Conservation (phyloP, 148 eudicot genomes). For the Bassia scoparia region DNA sequence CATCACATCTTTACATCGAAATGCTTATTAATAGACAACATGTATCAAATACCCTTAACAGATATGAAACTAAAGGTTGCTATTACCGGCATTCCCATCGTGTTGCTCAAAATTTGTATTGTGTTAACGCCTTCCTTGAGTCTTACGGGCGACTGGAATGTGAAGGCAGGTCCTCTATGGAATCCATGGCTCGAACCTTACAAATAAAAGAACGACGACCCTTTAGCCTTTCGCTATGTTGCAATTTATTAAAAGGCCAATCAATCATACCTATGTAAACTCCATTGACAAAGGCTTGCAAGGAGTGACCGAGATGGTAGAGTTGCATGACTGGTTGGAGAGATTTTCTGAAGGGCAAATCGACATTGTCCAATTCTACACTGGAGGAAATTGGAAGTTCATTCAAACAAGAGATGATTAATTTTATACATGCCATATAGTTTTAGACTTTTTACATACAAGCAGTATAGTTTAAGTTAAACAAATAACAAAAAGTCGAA, state of each 20-base stretch:
- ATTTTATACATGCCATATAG: neutral
- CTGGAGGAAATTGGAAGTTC: slow-evolving; percentile 32
- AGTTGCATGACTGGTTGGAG: slow-evolving; percentile 57
- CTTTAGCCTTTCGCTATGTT: neutral
- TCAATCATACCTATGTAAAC: slow-evolving; percentile 48
- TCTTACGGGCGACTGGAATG: slow-evolving; percentile 19
- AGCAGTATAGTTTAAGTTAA: neutral
- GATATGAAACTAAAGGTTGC: neutral
- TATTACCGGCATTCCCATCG: slow-evolving; percentile 47
- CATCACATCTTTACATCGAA: neutral
- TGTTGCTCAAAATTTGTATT: slow-evolving; percentile 30
- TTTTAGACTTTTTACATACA: neutral
- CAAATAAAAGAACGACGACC: neutral
- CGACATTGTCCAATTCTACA: slow-evolving; percentile 46
- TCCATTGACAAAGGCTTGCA: slow-evolving; percentile 72
- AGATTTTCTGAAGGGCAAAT: slow-evolving; percentile 62
- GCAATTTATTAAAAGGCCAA: too few species aligned
- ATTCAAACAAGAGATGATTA: neutral
- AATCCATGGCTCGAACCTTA: slow-evolving; percentile 36
- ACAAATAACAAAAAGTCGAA: neutral
- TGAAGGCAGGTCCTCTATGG: slow-evolving; percentile 28
- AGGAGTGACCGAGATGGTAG: slow-evolving; percentile 67
- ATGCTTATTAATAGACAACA: too few species aligned
- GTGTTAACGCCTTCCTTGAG: slow-evolving; percentile 37
- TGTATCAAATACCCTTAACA: neutral